These are phyloP conservation scores for Glebionis coronaria DNA, from an alignment of 129 eudicot genomes.

Conservation along the genomic window DNA sequence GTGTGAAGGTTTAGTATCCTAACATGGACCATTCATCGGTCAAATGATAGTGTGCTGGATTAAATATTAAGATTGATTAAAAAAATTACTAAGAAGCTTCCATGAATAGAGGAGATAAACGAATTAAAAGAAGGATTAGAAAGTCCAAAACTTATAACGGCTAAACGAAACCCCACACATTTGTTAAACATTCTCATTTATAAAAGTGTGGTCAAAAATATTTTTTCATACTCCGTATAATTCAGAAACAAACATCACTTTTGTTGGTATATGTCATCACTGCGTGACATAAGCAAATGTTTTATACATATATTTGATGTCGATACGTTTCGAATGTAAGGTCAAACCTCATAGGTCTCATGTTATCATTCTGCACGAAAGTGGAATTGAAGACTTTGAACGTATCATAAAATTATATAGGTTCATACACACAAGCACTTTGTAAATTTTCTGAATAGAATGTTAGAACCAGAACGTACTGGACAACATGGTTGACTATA, in stretches of 20 bases:
- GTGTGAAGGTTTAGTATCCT: constrained; percentile 17
- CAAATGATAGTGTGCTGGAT: constrained; percentile 18
- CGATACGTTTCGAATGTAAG: not conserved
- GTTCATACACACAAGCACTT: too few relatives aligned
- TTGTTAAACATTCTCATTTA: constrained; percentile 5
- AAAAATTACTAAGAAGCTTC: not conserved
- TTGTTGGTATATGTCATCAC: not conserved
- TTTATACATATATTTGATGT: not conserved
- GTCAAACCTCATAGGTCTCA: too few relatives aligned
- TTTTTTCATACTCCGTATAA: not conserved
- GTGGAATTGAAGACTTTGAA: too few relatives aligned
- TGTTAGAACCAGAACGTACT: too few relatives aligned
- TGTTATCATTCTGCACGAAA: too few relatives aligned
- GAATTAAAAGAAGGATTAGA: not conserved
- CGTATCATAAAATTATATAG: too few relatives aligned
- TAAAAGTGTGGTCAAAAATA: not conserved
- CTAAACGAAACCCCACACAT: not conserved
- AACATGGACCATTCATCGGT: constrained; percentile 16
- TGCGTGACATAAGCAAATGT: not conserved
- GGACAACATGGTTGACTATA: too few relatives aligned
- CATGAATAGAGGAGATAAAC: not conserved
- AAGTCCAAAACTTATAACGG: not conserved
- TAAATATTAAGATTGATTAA: too few relatives aligned
- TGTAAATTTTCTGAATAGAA: too few relatives aligned
- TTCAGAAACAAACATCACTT: not conserved